phyloP scores from a whole-genome alignment of 1,284 basidiomycete genomes.

The Wallemia mellicola region DNA sequence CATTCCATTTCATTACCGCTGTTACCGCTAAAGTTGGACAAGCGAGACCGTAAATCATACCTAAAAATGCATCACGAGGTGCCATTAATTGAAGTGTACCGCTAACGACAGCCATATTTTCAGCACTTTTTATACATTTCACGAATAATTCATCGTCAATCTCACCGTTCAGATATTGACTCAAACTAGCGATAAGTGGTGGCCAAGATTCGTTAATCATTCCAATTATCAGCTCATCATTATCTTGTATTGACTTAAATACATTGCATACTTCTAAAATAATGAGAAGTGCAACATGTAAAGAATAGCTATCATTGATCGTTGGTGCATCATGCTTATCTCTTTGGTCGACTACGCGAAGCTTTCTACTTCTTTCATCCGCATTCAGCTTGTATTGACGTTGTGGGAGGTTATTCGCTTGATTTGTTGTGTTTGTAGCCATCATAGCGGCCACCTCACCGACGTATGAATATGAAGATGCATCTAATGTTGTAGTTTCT shows the following conservation, averaged over 20 bases:
- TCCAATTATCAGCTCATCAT: constrained; percentile 24
- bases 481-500: not conserved
- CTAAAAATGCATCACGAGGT: constrained; percentile 76
- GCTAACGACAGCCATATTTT: constrained; percentile 57
- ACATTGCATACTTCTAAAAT: constrained; percentile 25
- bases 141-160: constrained; percentile 62
- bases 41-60: constrained; percentile 53
- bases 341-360: constrained; percentile 58
- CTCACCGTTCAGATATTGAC: constrained; percentile 64
- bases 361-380: constrained; percentile 2
- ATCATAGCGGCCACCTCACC: constrained; percentile 53
- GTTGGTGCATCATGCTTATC: constrained; percentile 81
- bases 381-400: constrained; percentile 4
- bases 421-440: constrained; percentile 47
- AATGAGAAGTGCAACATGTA: constrained; percentile 61
- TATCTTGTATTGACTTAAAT: constrained; percentile 31
- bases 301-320: constrained; percentile 39
- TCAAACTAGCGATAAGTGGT: constrained; percentile 55
- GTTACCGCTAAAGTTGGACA: constrained; percentile 65
- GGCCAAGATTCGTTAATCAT: constrained; percentile 75
- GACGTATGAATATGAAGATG: constrained; percentile 14
- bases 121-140: constrained; percentile 46
- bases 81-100: constrained; percentile 61
- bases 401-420: constrained; percentile 26
- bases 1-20: constrained; percentile 26